Base-by-base conservation (phyloP, 179 eudicot genomes). In the Heliamphora pulchella region DNA sequence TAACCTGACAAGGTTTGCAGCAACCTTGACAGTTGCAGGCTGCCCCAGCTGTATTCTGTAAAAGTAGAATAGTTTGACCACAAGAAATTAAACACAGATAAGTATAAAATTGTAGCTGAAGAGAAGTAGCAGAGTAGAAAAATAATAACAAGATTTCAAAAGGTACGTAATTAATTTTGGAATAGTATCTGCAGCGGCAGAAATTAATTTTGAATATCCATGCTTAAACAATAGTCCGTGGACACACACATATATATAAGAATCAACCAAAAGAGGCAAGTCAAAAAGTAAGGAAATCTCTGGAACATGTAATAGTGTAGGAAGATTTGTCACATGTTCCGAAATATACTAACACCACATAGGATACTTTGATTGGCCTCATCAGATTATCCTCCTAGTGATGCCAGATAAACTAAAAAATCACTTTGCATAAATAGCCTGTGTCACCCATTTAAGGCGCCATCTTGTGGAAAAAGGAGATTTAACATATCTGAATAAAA, bases 1-100 rank as follows among this genome's bases (percentile, higher is more conserved):
- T 53, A 92, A 81, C 86, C 98, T 89, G 63, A 91, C 92, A 78
- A 96, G 93, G 82, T 92, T 96, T 57, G 99, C 98, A 81, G 98
- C 92, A 86, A 96, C 99, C 81, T 96, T 96, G 72, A 94, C 98
- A 13, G 98, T 92, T 77, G 99, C 94, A 65, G 97, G 99, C 88
- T 96, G 96, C 78, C 94, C 99, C 82, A 91, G 91, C 82, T 94
- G 98, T 72, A 96, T 96, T 84, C 99, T 96, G 91, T 43, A 78
- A 71, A 80, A 68, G 14, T 44, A 79, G 50, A 18, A 55, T 58
- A 51, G 17, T 47, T 63, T 51, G 6, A 57, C 51, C 63, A 65
- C 15, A 58, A 81, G 51, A 70, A 55, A 63, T 7, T 66, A 6
- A 61, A 63, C 22, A 77, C 46, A 77, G 53, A 22, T 41, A 7